Evolutionary conservation across 495 filamentous ascomycete genomes (phyloP).

Genomic region (Chaetomidium leptoderma): DNA sequence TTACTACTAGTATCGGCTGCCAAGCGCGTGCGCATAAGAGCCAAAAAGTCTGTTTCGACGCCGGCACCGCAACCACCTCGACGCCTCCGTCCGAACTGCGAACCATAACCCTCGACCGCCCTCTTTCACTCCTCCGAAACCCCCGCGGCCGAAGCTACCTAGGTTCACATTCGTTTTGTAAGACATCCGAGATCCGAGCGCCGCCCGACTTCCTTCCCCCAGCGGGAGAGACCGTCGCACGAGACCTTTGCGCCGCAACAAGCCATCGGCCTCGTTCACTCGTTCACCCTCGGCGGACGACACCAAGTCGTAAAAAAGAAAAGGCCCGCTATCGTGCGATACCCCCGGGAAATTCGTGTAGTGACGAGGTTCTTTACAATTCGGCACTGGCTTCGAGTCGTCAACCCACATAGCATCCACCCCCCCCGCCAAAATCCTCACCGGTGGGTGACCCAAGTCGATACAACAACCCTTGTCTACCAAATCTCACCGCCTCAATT

Average conservation of each 20-base stretch:
- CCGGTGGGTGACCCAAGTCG: neutral
- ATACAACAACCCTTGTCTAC: neutral
- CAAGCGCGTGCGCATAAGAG: conserved; percentile 20
- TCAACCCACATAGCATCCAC: neutral
- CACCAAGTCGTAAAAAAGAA: neutral
- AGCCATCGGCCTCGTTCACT: conserved; percentile 12
- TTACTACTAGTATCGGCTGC: neutral
- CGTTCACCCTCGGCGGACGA: conserved; percentile 3
- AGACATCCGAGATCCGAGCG: neutral
- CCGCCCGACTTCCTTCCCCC: neutral
- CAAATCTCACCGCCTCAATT: conserved; percentile 9
- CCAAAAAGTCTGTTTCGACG: conserved; percentile 22
- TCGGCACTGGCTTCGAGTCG: neutral
- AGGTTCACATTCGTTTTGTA: conserved; percentile 8
- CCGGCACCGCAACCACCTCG: conserved; percentile 16
- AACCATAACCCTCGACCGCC: conserved; percentile 9
- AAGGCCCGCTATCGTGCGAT: neutral
- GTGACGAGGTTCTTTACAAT: neutral
- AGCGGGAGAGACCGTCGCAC: conserved; percentile 3
- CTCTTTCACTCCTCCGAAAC: conserved; percentile 1
- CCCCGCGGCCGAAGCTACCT: neutral
- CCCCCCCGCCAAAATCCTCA: neutral
- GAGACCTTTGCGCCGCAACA: conserved; percentile 12
- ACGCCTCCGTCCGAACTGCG: conserved; percentile 8
- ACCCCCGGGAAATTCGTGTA: neutral